Evolutionary conservation across 306 rosid species (phyloP).

Genomic region (Pyrus bretschneideri): DNA sequence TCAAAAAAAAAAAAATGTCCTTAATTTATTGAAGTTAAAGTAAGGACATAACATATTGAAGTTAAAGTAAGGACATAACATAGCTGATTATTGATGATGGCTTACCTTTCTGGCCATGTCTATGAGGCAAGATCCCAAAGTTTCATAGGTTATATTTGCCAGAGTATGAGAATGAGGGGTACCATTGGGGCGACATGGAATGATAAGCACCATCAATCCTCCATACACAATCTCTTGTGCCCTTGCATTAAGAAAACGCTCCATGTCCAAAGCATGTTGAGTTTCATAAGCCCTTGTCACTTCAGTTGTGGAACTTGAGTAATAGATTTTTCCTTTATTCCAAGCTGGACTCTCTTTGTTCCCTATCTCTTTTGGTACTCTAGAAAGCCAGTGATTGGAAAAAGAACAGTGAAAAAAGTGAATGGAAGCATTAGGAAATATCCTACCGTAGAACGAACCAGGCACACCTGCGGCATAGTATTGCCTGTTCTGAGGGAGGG

Average conservation of each 20-base stretch:
- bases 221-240: constrained; percentile 23
- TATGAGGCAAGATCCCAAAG: constrained; percentile 15
- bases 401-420: neutral
- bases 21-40: too few relatives aligned
- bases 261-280: constrained; percentile 23
- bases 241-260: constrained; percentile 10
- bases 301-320: neutral
- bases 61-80: too few relatives aligned
- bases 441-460: neutral
- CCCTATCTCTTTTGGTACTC: neutral
- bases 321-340: neutral
- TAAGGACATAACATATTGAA: too few relatives aligned
- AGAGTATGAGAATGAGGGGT: neutral
- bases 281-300: constrained; percentile 8
- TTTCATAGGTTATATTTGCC: neutral
- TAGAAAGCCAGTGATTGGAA: neutral
- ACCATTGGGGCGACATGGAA: neutral
- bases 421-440: neutral
- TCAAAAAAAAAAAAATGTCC: too few relatives aligned
- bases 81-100: too few relatives aligned
- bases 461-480: neutral
- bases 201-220: constrained; percentile 15
- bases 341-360: neutral
- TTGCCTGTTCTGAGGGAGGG: neutral
- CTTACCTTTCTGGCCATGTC: constrained; percentile 12